Conservation (phyloP, 495 filamentous ascomycete species). For the Penicillium robsamsonii region DNA sequence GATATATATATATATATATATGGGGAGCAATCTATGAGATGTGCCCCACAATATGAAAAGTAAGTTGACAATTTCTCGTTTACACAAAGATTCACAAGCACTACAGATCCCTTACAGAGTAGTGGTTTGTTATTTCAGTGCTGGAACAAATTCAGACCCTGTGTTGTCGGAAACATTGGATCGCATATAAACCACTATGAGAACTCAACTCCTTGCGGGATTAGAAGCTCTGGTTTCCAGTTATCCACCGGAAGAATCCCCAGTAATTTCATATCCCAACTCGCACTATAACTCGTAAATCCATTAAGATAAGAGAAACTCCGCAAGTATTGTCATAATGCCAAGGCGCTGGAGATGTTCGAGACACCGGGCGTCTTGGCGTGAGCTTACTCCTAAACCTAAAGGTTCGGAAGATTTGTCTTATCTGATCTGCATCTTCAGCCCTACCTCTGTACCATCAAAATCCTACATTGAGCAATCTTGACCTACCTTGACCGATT, state of each 20-base stretch:
- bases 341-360: slow-evolving; percentile 5
- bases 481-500: background rate
- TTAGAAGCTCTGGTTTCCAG: background rate
- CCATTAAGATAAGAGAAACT: background rate
- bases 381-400: background rate
- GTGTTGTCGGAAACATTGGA: background rate
- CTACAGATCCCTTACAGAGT: background rate
- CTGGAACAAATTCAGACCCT: background rate
- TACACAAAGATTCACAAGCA: background rate
- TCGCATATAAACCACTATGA: background rate
- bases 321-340: slow-evolving; percentile 2
- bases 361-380: slow-evolving; percentile 2
- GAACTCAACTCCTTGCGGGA: background rate
- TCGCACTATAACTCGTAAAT: background rate
- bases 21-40: background rate
- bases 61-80: background rate
- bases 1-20: background rate
- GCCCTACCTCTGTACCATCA: background rate
- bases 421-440: slow-evolving; percentile 5
- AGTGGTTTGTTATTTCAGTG: background rate
- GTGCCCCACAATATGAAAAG: background rate
- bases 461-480: background rate
- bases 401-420: background rate
- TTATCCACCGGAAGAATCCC: background rate
- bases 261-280: background rate